phyloP scores from a whole-genome alignment of 208 protist genomes.

The Trypanosoma grayi region DNA sequence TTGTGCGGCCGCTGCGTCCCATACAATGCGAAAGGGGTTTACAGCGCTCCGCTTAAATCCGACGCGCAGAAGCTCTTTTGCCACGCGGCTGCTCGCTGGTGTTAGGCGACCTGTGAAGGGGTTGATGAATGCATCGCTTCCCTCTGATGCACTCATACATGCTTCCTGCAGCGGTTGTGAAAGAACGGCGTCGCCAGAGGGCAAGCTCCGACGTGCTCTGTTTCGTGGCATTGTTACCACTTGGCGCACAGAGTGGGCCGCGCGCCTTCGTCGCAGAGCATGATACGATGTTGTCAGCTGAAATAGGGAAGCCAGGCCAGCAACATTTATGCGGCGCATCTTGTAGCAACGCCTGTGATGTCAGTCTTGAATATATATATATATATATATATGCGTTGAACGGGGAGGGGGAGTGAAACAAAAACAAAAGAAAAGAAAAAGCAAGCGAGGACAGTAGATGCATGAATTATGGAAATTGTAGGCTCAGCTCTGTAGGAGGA shows the following conservation, averaged over 20 bases:
- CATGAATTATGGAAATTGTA: not conserved
- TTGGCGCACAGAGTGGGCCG: not conserved
- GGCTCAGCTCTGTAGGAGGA: too few species aligned
- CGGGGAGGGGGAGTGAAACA: too few species aligned
- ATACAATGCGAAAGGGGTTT: slow-evolving; percentile 68
- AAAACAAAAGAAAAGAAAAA: slow-evolving; percentile 2
- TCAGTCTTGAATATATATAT: not conserved
- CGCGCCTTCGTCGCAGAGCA: not conserved
- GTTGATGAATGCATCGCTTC: slow-evolving; percentile 47
- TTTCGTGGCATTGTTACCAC: not conserved
- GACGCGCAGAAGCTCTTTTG: slow-evolving; percentile 32
- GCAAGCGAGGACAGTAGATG: not conserved
- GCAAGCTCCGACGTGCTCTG: not conserved
- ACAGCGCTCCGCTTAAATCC: slow-evolving; percentile 48
- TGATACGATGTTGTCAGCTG: not conserved
- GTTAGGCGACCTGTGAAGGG: slow-evolving; percentile 71
- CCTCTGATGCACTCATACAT: not conserved
- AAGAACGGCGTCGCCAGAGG: not conserved
- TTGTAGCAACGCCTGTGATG: not conserved
- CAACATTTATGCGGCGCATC: not conserved
- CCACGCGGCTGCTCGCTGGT: slow-evolving; percentile 11
- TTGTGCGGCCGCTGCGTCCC: slow-evolving; percentile 40
- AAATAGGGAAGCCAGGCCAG: not conserved
- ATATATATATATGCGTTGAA: not conserved
- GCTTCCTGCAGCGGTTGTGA: not conserved